Percentiles rank a stretch among this genome's conserved stretches.
These are phyloP conservation scores for Nephelium lappaceum DNA, from an alignment of 345 rosid genomes.

Conservation along the genomic window DNA sequence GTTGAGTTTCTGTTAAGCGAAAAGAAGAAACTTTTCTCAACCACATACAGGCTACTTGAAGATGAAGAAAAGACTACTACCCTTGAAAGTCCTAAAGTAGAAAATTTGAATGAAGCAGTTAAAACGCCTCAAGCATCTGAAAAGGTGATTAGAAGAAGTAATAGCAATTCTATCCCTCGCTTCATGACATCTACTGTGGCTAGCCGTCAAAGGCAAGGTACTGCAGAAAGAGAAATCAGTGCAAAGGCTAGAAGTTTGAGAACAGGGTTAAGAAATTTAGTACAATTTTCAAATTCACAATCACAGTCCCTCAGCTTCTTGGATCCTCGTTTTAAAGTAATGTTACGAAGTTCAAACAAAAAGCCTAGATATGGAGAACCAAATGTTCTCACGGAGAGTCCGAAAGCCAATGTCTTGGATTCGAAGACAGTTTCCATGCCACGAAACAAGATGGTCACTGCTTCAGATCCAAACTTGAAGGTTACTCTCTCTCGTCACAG, in stretches of 20 bases:
- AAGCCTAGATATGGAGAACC: slow-evolving; percentile 42
- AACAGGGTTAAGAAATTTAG: slow-evolving; percentile 43
- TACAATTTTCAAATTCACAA: slow-evolving; percentile 57
- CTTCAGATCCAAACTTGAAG: slow-evolving; percentile 72
- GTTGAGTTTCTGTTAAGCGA: slow-evolving; percentile 54
- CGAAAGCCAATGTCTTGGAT: slow-evolving; percentile 37
- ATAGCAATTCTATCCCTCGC: slow-evolving; percentile 48
- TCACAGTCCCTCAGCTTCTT: slow-evolving; percentile 69
- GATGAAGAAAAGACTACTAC: slow-evolving; percentile 32
- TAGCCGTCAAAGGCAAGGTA: slow-evolving; percentile 75
- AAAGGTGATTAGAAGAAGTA: slow-evolving; percentile 34
- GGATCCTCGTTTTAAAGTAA: slow-evolving; percentile 53
- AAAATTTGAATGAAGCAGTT: slow-evolving; percentile 32
- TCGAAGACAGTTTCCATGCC: slow-evolving; percentile 40
- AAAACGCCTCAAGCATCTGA: slow-evolving; percentile 36
- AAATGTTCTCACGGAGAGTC: slow-evolving; percentile 40
- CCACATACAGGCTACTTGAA: slow-evolving; percentile 30
- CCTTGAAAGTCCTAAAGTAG: slow-evolving; percentile 19
- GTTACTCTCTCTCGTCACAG: slow-evolving; percentile 55
- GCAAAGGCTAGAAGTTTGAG: slow-evolving; percentile 41
- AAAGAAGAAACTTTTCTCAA: slow-evolving; percentile 54
- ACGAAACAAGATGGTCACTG: slow-evolving; percentile 59
- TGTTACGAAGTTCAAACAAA: slow-evolving; percentile 45
- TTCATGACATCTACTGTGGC: slow-evolving; percentile 88
- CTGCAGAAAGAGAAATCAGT: slow-evolving; percentile 55